Evolutionary conservation across 176 grass and related monocot species (phyloP), one percentile per base, ranked within the genome.

Genomic region (Avena atlantica): DNA sequence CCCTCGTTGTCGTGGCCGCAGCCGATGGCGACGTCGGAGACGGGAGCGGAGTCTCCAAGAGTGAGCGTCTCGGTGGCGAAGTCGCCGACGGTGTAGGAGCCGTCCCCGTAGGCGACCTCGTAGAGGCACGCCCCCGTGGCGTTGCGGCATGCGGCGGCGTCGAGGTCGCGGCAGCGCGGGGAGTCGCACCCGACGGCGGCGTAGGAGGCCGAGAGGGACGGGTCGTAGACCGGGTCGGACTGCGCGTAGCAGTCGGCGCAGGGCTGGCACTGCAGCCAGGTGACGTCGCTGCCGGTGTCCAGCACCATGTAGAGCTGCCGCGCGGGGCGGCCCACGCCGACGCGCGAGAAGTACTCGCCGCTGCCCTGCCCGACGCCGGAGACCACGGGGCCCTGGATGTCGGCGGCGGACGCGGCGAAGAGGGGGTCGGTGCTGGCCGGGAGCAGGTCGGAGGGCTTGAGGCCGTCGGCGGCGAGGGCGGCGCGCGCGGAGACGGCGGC

Each of bases 1-100:
- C 97, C 97, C 76, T 97, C 92, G 59, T 99, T 99, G 82, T 99
- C 97, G 59, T 97, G 97, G 27, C 97, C 97, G 72, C 97, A 99
- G 1, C 97, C 97, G 77, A 99, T 89, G 80, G 92, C 91, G 12
- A 97, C 91, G 85, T 78, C 66, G 71, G 21, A 1, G 14, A 99
- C 91, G 1, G 92, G 89, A 0, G 21, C 3, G 0, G 97, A 99
- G 40, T 85, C 72, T 0, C 97, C 97, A 0, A 99, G 92, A 5
- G 94, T 99, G n/a, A 99, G 62, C 0, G 86, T 94, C 86, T 99
- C 97, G 4, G 90, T 93, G 14, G 89, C 91, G 76, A 99, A 97
- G 84, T 99, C 97, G 16, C 94, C 94, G 4, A 99, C 94, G 13
- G 97, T 99, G 89, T 96, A 99, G 57, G 97, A 99, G 2, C 97